Base-by-base conservation (phyloP, 2,329 filamentous ascomycete genomes). In the Xylaria hypoxylon region DNA sequence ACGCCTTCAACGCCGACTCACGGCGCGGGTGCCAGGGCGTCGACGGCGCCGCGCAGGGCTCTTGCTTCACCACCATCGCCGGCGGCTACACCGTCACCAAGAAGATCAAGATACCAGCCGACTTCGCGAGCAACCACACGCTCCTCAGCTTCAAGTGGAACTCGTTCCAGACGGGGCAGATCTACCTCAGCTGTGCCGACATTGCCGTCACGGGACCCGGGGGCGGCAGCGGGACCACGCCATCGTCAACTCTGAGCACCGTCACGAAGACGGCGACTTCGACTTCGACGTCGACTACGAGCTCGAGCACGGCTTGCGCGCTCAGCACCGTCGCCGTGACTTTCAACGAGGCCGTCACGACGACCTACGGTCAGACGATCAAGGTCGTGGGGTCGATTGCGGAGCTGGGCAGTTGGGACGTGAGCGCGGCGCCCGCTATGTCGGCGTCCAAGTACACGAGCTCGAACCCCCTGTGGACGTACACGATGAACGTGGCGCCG, bases 71-170 rank as follows among this genome's bases (percentile, higher is more conserved):
- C 0, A 83, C 81, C 17, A 87, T 86, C 50, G 78, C 85, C 0
- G 84, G 84, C 5, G 85, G 85, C 0, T 86, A 85, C 71, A 84
- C 82, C 0, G 84, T 86, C 10, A 82, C 82, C 15, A 85, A 84
- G 77, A 81, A 82, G 77, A 80, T 86, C 71, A 80, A 80, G 73
- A 79, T 86, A 31, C 84, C 84, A 0, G 77, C 84, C 44, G 85
- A 82, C 68, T 69, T 75, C 2, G 83, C 83, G 57, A 59, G 53
- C 47, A 51, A 55, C 22, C 85, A 87, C 70, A 87, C 85, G 0
- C 76, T 87, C 24, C 76, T 87, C 0, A 83, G 82, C 0, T 83
- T 85, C 73, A 81, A 82, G 63, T 87, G 84, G 85, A 86, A 87
- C 75, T 81, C 83, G 0, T 86, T 81, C 74, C 84, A 87, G 75